Evolutionary conservation across 2,329 filamentous ascomycete species (phyloP).

Genomic region (Epichloe bromicola): DNA sequence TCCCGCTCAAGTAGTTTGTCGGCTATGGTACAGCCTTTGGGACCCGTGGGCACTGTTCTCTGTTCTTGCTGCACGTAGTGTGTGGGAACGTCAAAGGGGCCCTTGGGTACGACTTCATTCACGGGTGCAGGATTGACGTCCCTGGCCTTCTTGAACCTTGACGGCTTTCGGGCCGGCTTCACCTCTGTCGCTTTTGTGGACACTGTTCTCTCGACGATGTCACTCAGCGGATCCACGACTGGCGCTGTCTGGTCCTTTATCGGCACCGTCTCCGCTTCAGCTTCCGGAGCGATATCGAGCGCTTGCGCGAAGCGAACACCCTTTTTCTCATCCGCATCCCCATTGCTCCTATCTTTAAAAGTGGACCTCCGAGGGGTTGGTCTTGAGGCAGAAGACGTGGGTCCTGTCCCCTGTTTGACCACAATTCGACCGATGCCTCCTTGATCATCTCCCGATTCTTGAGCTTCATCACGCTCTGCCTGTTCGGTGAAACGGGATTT

Average conservation of each 20-base stretch:
- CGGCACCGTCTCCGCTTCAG: slow-evolving; percentile 9
- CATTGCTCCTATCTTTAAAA: slow-evolving; percentile 17
- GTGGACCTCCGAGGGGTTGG: slow-evolving; percentile 19
- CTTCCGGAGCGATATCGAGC: slow-evolving; percentile 52
- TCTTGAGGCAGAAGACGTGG: slow-evolving; percentile 10
- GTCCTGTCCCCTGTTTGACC: slow-evolving; percentile 23
- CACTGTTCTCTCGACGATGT: slow-evolving; percentile 36
- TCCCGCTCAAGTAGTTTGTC: slow-evolving; percentile 45
- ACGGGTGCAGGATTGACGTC: slow-evolving; percentile 7
- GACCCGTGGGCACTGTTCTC: slow-evolving; percentile 32
- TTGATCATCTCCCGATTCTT: slow-evolving; percentile 22
- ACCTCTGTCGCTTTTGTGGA: slow-evolving; percentile 12
- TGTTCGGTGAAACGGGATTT: slow-evolving; percentile 40
- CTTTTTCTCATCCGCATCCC: slow-evolving; percentile 36
- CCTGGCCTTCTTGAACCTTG: slow-evolving; percentile 38
- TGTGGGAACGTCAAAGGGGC: slow-evolving; percentile 30
- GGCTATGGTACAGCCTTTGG: slow-evolving; percentile 44
- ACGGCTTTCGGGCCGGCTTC: slow-evolving; percentile 29
- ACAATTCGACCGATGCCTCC: slow-evolving; percentile 45
- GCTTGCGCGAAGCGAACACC: slow-evolving; percentile 68
- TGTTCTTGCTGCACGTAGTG: slow-evolving; percentile 25
- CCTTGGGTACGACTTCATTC: slow-evolving; percentile 18
- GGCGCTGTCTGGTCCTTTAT: slow-evolving; percentile 15
- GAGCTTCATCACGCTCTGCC: slow-evolving; percentile 29
- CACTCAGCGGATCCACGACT: slow-evolving; percentile 34